Conservation (phyloP, 768 basidiomycete genomes). For the Suillus alpinus region DNA sequence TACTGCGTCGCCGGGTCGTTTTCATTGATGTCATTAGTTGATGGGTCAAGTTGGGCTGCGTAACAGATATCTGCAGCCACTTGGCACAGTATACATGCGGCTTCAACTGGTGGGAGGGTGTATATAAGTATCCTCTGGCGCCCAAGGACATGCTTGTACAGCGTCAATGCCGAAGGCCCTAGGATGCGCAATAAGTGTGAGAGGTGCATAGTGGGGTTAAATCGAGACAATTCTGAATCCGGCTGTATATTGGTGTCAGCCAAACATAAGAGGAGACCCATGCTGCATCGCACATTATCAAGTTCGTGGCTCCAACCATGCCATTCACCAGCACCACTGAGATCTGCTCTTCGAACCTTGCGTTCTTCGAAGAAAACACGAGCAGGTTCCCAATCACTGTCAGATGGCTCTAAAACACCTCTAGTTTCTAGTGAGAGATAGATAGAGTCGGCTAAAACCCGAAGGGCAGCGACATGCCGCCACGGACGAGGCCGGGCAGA, state of each 20-base stretch:
- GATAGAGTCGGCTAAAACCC: conserved; percentile 52
- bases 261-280: background rate
- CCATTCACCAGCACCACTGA: conserved; percentile 61
- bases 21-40: conserved; percentile 17
- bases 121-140: conserved; percentile 77
- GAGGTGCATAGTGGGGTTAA: conserved; percentile 65
- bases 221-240: conserved; percentile 19
- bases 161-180: conserved; percentile 72
- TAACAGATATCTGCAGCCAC: conserved; percentile 64
- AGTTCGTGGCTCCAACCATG: conserved; percentile 67
- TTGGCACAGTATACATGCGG: conserved; percentile 67
- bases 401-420: conserved; percentile 46
- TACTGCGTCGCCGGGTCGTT: conserved; percentile 30
- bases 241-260: conserved; percentile 9
- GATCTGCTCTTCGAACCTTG: conserved; percentile 46
- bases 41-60: conserved; percentile 37
- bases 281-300: conserved; percentile 40
- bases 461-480: conserved; percentile 65
- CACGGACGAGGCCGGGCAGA: conserved; percentile 71
- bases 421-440: conserved; percentile 49
- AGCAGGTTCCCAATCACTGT: conserved; percentile 63
- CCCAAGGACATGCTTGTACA: conserved; percentile 78
- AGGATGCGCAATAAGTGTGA: conserved; percentile 74
- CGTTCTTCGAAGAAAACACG: conserved; percentile 64
- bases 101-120: conserved; percentile 76